Base-by-base conservation (phyloP, 129 eudicot species). In the Flaveria robusta region DNA sequence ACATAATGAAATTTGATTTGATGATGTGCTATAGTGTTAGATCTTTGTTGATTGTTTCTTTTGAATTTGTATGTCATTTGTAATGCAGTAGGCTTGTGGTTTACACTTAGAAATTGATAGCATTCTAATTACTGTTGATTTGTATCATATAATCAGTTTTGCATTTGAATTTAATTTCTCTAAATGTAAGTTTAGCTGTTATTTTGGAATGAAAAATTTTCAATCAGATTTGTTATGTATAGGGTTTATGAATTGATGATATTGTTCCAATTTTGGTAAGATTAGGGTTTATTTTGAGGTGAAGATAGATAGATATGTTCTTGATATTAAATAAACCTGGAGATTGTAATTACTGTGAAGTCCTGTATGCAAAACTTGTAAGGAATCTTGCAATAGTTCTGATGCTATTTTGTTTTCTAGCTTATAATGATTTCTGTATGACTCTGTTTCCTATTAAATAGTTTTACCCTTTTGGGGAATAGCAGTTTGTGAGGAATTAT, bases 301-400 rank as follows among this genome's bases (percentile, higher is more conserved):
- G 39, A 69, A 24, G 39, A n/a, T 46, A 24, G 39, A n/a, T 46
- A 69, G 14, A 43, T 43, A 43, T 43, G 11, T 10, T 43, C 47
- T 43, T 43, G 41, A 69, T 46, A 2, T 46, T 69, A 59, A 27
- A 69, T 69, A 69, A 24, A 47, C 24, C 58, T 69, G 74, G 74
- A 69, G 49, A 56, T 69, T 41, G 26, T 46, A 14, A 24, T 47
- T 69, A 26, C 24, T 24, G 39, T 34, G 39, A 34, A 34, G 39
- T 34, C 39, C 8, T 34, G 39, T 29, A 47, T 69, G 39, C 41
- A 69, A 69, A 45, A 23, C 43, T 46, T 46, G 15, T 46, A 69
- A 69, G 74, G 74, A 46, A 69, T 69, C 74, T 69, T 69, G 59
- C 74, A 45, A 45, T 69, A 69, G 58, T 69, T 45, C 58, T 69